Conservation (phyloP, 2,329 filamentous ascomycete genomes). For the Alternaria conjuncta region DNA sequence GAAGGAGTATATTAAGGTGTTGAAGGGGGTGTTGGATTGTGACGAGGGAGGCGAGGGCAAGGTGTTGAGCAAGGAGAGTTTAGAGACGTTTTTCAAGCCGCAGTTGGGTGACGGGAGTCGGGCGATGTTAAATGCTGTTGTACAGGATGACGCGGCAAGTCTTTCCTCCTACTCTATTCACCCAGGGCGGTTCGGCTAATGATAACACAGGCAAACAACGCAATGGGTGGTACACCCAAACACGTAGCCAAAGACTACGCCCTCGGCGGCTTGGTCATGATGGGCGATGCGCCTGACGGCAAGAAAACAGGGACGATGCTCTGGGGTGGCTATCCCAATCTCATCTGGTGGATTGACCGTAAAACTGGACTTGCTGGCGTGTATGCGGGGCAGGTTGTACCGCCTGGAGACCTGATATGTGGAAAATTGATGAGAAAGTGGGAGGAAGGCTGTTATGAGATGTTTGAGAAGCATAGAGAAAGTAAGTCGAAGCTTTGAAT, state of each 20-base stretch:
- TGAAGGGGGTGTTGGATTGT: slow-evolving; percentile 33
- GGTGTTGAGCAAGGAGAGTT: slow-evolving; percentile 19
- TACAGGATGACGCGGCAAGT: slow-evolving; percentile 27
- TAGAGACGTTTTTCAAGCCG: slow-evolving; percentile 41
- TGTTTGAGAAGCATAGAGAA: not conserved
- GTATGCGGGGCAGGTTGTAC: slow-evolving; percentile 38
- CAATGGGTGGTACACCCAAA: slow-evolving; percentile 30
- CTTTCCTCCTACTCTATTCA: no score
- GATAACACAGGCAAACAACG: slow-evolving; percentile 20
- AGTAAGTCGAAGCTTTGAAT: not conserved
- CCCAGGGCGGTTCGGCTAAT: not conserved
- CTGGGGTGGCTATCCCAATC: slow-evolving; percentile 44
- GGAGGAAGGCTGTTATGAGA: slow-evolving; percentile 16
- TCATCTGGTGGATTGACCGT: slow-evolving; percentile 45
- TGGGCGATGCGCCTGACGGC: slow-evolving; percentile 27
- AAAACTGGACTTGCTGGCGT: slow-evolving; percentile 39
- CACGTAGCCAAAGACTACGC: slow-evolving; percentile 34
- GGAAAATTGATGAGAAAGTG: slow-evolving; percentile 24
- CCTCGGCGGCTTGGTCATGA: slow-evolving; percentile 39
- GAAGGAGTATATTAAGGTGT: slow-evolving; percentile 41
- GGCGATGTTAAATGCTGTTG: slow-evolving; percentile 44
- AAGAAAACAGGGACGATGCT: slow-evolving; percentile 38
- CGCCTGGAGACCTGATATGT: slow-evolving; percentile 34
- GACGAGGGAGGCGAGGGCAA: slow-evolving; percentile 36
- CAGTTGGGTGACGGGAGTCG: slow-evolving; percentile 30